Percentiles rank a stretch among this genome's conserved stretches.
Evolutionary conservation across 805 yeast species (phyloP).

Genomic region (Cyberlindnera samutprakarnensis): DNA sequence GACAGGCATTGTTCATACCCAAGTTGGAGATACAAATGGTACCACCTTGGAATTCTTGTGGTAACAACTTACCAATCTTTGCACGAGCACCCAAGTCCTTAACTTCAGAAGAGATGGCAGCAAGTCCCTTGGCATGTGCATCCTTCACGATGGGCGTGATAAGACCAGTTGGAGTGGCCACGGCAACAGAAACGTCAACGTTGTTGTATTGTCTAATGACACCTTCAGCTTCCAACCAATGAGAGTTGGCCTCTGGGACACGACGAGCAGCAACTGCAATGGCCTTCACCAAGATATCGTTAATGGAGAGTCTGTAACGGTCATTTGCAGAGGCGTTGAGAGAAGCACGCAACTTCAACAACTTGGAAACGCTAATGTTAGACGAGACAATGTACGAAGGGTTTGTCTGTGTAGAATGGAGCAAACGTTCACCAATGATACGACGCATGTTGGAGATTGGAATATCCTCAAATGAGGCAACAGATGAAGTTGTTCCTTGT

Average conservation of each 20-base stretch:
- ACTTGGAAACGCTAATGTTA: slow-evolving; percentile 76
- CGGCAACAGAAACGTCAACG: slow-evolving; percentile 97
- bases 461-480: slow-evolving; percentile 65
- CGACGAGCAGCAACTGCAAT: slow-evolving; percentile 82
- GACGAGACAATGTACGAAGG: slow-evolving; percentile 94
- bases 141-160: slow-evolving; percentile 92
- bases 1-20: slow-evolving; percentile 97
- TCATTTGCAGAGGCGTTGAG: slow-evolving; percentile 82
- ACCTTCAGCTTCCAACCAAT: slow-evolving; percentile 85
- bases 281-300: slow-evolving; percentile 92
- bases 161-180: slow-evolving; percentile 95
- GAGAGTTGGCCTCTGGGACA: slow-evolving; percentile 91
- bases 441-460: slow-evolving; percentile 91
- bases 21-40: slow-evolving; percentile 96
- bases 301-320: slow-evolving; percentile 84
- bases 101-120: slow-evolving; percentile 70
- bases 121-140: slow-evolving; percentile 84
- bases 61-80: slow-evolving; percentile 82
- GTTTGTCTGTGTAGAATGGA: slow-evolving; percentile 75
- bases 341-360: slow-evolving; percentile 85
- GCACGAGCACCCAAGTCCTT: slow-evolving; percentile 97
- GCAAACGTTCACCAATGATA: slow-evolving; percentile 83
- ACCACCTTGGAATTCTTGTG: slow-evolving; percentile 99
- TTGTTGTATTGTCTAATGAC: slow-evolving; percentile 85
- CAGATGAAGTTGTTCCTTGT: slow-evolving; percentile 36